phyloP scores from a whole-genome alignment of 2,329 filamentous ascomycete species.

The Penicillium sp. region DNA sequence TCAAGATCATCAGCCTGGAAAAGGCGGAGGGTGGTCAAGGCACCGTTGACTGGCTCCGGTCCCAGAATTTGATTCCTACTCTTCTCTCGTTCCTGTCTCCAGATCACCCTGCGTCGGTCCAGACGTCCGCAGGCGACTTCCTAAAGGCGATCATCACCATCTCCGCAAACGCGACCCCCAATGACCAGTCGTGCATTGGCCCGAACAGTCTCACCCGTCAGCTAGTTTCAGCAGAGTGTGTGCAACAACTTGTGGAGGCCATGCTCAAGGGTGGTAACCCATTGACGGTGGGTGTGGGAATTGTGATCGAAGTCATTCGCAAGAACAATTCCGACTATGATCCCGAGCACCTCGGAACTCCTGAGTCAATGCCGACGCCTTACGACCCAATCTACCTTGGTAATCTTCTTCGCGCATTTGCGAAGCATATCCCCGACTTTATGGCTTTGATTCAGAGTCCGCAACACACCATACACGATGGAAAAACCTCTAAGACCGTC shows the following conservation, averaged over 20 bases:
- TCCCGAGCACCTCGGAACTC: slow-evolving; percentile 80
- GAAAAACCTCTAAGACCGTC: slow-evolving; percentile 59
- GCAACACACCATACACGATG: slow-evolving; percentile 57
- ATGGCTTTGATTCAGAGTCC: slow-evolving; percentile 85
- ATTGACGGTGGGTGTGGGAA: slow-evolving; percentile 91
- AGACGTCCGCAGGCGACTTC: slow-evolving; percentile 95
- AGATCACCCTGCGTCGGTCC: slow-evolving; percentile 82
- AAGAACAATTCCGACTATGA: slow-evolving; percentile 99
- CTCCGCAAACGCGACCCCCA: slow-evolving; percentile 95
- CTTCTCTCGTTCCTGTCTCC: slow-evolving; percentile 84
- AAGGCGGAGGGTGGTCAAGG: slow-evolving; percentile 88
- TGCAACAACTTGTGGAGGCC: slow-evolving; percentile 79
- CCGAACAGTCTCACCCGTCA: slow-evolving; percentile 96
- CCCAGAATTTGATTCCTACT: slow-evolving; percentile 80
- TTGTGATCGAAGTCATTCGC: slow-evolving; percentile 96
- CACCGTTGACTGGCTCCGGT: slow-evolving; percentile 96
- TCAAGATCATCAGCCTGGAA: slow-evolving; percentile 96
- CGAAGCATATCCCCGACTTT: slow-evolving; percentile 87
- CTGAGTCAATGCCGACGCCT: slow-evolving; percentile 74
- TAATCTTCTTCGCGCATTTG: slow-evolving; percentile 83
- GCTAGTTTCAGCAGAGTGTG: slow-evolving; percentile 81
- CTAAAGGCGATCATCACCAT: slow-evolving; percentile 99
- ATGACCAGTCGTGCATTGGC: slow-evolving; percentile 97
- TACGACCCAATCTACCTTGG: slow-evolving; percentile 95
- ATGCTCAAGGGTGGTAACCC: slow-evolving; percentile 95